Percentiles rank a stretch among this genome's conserved stretches.
Conservation (phyloP, 2,329 filamentous ascomycete species). For the Neofusicoccum kwambonambiense region DNA sequence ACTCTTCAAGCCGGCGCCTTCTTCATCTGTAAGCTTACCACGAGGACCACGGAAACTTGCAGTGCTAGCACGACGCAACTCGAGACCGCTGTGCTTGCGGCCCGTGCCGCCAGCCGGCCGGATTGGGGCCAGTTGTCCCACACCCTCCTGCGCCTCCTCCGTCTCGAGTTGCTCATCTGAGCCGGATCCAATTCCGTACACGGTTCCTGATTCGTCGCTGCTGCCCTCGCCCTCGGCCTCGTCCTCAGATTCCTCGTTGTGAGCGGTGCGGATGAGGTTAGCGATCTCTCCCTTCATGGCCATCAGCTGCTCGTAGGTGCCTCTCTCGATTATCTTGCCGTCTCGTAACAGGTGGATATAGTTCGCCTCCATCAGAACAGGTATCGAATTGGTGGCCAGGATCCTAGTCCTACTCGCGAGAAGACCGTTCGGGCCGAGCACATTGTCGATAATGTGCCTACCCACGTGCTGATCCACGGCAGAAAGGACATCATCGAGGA, state of each 20-base stretch:
- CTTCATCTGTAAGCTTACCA: constrained; percentile 82
- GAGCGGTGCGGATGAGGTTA: constrained; percentile 76
- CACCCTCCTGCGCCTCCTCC: constrained; percentile 65
- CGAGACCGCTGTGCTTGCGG: constrained; percentile 69
- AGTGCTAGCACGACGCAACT: constrained; percentile 74
- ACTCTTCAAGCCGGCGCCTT: constrained; percentile 71
- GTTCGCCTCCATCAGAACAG: constrained; percentile 84
- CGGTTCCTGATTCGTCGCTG: constrained; percentile 67
- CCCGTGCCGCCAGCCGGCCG: constrained; percentile 57
- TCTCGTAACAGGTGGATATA: constrained; percentile 84
- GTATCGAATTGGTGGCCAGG: constrained; percentile 91
- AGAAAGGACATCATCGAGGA: constrained; percentile 90
- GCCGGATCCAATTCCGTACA: constrained; percentile 48
- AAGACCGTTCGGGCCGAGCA: constrained; percentile 81
- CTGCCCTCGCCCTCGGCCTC: constrained; percentile 46
- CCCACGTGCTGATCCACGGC: constrained; percentile 99
- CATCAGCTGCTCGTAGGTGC: constrained; percentile 86
- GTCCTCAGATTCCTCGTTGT: constrained; percentile 49
- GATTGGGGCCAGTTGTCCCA: constrained; percentile 76
- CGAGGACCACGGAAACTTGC: constrained; percentile 85
- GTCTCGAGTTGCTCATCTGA: constrained; percentile 54
- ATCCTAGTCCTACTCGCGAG: constrained; percentile 85
- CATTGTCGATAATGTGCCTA: constrained; percentile 89
- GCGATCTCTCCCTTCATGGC: constrained; percentile 91
- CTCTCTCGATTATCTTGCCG: constrained; percentile 78